A percentile compares a stretch with the other conserved stretches of the same genome.
Evolutionary conservation across 331 rosid genomes (phyloP).

Genomic region (Rhamnella rubrinervis): DNA sequence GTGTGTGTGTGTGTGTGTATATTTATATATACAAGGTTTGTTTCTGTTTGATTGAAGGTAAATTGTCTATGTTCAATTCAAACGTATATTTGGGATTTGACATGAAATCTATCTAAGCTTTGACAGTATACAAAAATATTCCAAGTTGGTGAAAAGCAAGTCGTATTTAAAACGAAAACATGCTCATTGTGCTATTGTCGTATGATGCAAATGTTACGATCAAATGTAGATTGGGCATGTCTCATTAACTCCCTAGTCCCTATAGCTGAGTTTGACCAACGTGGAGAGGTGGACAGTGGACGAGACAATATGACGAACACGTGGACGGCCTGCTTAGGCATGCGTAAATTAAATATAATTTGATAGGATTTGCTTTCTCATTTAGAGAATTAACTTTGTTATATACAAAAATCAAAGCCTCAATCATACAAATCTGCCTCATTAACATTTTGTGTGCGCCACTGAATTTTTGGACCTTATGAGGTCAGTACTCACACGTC

Average conservation of each 20-base stretch:
- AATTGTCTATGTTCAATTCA: too few relatives aligned
- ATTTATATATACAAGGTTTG: too few relatives aligned
- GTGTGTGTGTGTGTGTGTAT: too few relatives aligned
- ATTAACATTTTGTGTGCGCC: neutral
- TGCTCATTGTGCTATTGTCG: neutral
- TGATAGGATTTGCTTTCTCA: too few relatives aligned
- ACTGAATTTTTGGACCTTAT: constrained; percentile 22
- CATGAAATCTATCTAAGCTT: too few relatives aligned
- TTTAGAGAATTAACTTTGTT: neutral
- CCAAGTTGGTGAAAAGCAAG: too few relatives aligned
- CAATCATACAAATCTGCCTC: constrained; percentile 25
- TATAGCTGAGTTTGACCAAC: neutral
- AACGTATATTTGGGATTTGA: too few relatives aligned
- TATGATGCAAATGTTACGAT: neutral
- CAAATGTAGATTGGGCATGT: constrained; percentile 4
- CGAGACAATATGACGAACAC: constrained; percentile 11
- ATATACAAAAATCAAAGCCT: constrained; percentile 15
- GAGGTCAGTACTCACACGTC: constrained; percentile 34
- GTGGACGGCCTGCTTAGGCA: constrained; percentile 30
- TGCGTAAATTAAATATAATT: neutral
- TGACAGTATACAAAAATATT: too few relatives aligned
- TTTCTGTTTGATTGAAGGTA: too few relatives aligned
- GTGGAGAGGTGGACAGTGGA: constrained; percentile 3
- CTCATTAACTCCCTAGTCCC: neutral
- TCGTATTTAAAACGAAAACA: too few relatives aligned